Base-by-base conservation (phyloP, 352 stramenopile genomes). In the Blastocystis hominis region DNA sequence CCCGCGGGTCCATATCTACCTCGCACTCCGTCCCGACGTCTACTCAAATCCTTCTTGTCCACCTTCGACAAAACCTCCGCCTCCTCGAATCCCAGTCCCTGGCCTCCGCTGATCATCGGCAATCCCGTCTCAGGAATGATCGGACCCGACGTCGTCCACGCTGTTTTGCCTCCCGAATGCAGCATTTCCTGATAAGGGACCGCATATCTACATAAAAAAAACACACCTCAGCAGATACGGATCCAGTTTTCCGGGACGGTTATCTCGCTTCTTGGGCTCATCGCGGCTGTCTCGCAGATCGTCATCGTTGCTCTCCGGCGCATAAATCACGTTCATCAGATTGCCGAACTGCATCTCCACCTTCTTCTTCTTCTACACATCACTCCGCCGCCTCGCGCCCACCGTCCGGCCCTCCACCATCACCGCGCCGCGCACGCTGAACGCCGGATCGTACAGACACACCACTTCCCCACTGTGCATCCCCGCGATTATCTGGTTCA, bases 401-500 rank as follows among this genome's bases (percentile, higher is more conserved):
- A 86, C 61, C 7, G 61, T 86, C 40, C 63, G 63, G 30, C 59
- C 59, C 42, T 55, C 76, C 34, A 72, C 54, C 59, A 86, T 72
- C 59, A 86, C 63, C 24, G 63, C 59, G 24, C 76, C 76, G 44
- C 63, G 59, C 34, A 76, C 44, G 46, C 76, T 86, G 30, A 76
- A 34, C 30, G 40, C 40, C 0, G 76, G 76, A 70, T 86, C 76
- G 53, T 86, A 86, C 24, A 76, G 42, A 1, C 24, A 36, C 13
- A 61, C 36, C 56, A 86, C 44, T 15, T 50, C 15, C 10, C 76
- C 76, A 44, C 77, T 34, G 2, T 59, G 24, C 76, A 77, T 86
- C 34, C 76, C 76, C 53, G 40, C 76, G 7, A 86, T n/a, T 15
- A 86, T 86, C 63, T 86, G 76, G 30, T 86, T 86, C 44, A 86